A percentile compares a stretch with the other conserved stretches of the same genome.
phyloP scores from a whole-genome alignment of 1,139 yeast species.

The Debaryomyces psychrophilus region DNA sequence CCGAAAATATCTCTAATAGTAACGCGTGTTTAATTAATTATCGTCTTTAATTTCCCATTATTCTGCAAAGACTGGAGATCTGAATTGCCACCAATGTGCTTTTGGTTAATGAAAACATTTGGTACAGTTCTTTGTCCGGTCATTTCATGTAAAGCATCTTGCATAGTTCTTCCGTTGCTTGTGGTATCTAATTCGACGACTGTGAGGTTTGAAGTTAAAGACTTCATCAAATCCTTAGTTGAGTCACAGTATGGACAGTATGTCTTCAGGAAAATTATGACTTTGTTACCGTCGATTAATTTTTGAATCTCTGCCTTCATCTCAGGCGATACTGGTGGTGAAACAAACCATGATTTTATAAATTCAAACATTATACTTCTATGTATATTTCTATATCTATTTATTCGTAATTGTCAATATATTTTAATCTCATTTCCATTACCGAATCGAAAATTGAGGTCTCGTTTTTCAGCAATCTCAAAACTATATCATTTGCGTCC shows the following conservation, averaged over 20 bases:
- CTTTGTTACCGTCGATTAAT: constrained; percentile 21
- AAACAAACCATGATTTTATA: constrained; percentile 20
- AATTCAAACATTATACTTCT: constrained; percentile 18
- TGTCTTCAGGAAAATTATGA: constrained; percentile 30
- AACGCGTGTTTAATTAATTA: not conserved
- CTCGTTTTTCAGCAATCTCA: constrained; percentile 29
- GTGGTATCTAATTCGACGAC: constrained; percentile 28
- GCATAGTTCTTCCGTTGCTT: constrained; percentile 44
- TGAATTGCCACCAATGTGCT: constrained; percentile 89
- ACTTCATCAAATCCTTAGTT: constrained; percentile 25
- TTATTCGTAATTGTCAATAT: constrained; percentile 19
- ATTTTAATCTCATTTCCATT: constrained; percentile 31
- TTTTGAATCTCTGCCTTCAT: constrained; percentile 22
- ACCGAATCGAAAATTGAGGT: constrained; percentile 28
- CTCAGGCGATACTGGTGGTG: constrained; percentile 23
- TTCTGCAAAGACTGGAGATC: constrained; percentile 56
- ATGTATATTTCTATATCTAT: constrained; percentile 4
- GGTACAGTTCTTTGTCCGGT: constrained; percentile 92
- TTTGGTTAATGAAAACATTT: constrained; percentile 76
- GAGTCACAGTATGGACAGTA: constrained; percentile 34
- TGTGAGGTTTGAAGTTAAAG: constrained; percentile 20
- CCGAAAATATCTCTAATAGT: not conserved
- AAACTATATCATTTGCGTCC: constrained; percentile 44
- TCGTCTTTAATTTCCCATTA: constrained; percentile 7
- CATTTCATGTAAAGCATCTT: constrained; percentile 65